Percentiles rank a stretch among this genome's conserved stretches.
phyloP scores from a whole-genome alignment of 805 yeast genomes.

The Wickerhamomyces kurtzmanii region DNA sequence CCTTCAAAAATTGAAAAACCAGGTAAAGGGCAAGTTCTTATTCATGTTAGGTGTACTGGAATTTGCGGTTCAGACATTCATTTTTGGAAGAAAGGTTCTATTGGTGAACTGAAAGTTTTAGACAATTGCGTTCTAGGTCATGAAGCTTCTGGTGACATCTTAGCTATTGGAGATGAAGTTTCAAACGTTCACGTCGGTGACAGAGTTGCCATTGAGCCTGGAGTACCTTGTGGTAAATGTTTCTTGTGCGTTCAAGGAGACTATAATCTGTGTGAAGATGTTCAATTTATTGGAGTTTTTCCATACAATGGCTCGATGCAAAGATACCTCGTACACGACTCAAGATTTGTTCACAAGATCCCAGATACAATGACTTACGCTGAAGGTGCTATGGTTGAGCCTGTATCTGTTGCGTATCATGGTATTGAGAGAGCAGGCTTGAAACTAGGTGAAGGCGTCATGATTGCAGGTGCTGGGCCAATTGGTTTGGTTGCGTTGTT shows the following conservation, averaged over 20 bases:
- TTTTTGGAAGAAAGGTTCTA: constrained; percentile 55
- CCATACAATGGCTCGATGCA: constrained; percentile 30
- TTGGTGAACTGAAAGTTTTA: constrained; percentile 34
- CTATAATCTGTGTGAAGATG: constrained; percentile 29
- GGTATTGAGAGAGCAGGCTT: constrained; percentile 40
- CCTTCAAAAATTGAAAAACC: no score
- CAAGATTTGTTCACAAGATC: constrained; percentile 23
- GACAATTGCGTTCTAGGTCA: constrained; percentile 33
- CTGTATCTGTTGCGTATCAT: constrained; percentile 42
- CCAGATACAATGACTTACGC: constrained; percentile 34
- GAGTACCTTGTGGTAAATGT: constrained; percentile 36
- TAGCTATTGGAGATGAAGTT: constrained; percentile 41
- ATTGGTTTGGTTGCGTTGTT: constrained; percentile 40
- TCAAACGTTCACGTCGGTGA: constrained; percentile 33
- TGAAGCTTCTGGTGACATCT: constrained; percentile 34
- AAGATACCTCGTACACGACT: constrained; percentile 23
- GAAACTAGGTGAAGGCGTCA: constrained; percentile 35
- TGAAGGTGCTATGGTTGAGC: constrained; percentile 48
- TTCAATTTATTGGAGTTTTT: constrained; percentile 25
- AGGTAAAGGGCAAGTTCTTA: constrained; percentile 10
- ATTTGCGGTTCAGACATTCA: constrained; percentile 73
- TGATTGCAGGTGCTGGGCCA: constrained; percentile 52
- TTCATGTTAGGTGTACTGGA: constrained; percentile 43
- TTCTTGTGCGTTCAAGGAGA: constrained; percentile 28
- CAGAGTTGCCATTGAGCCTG: constrained; percentile 44